Base-by-base conservation (phyloP, 805 yeast genomes). In the Hanseniaspora clermontiae region DNA sequence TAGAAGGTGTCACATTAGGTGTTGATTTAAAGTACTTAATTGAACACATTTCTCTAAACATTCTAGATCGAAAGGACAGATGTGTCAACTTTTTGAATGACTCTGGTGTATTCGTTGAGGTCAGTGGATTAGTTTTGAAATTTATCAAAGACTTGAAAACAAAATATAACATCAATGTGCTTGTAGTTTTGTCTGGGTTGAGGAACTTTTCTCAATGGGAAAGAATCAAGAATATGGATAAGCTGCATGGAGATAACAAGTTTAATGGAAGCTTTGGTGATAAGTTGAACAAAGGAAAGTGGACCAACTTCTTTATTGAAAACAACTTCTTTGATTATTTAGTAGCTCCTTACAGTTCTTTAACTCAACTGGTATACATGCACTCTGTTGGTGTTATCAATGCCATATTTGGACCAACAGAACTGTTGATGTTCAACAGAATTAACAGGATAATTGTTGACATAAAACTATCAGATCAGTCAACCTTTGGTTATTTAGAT, bases 401-500 rank as follows among this genome's bases (percentile, higher is more conserved):
- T 66, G 81, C 84, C 5, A 80, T 90, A 39, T 86, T 81, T 68
- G 96, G 95, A 0, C 83, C 96, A 8, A 83, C 89, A 1, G 97
- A 93, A 63, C 75, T 82, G 40, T 70, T 90, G 46, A 71, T 91
- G 65, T 67, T 79, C 48, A 70, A 69, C 5, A 76, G 78, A 27
- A 75, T 84, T 31, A 93, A 87, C 57, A 83, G 79, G 61, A 80
- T 89, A 58, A 83, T 91, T 57, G 68, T 82, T 51, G 79, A 84
- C 19, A 76, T 89, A 2, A 27, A 19, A 2, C 11, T 27, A 15
- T 8, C 38, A 27, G 15, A 29, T 3, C 17, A 29, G 12, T n/a
- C 43, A 3, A 45, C 29, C 12, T 53, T 52, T 29, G 17, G 83
- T 62, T 85, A 76, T 65, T 72, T 89, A 46, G 57, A 53, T 34